These are phyloP conservation scores for Cercospora nicotianae DNA, from an alignment of 2,329 filamentous ascomycete species.

Conservation along the genomic window DNA sequence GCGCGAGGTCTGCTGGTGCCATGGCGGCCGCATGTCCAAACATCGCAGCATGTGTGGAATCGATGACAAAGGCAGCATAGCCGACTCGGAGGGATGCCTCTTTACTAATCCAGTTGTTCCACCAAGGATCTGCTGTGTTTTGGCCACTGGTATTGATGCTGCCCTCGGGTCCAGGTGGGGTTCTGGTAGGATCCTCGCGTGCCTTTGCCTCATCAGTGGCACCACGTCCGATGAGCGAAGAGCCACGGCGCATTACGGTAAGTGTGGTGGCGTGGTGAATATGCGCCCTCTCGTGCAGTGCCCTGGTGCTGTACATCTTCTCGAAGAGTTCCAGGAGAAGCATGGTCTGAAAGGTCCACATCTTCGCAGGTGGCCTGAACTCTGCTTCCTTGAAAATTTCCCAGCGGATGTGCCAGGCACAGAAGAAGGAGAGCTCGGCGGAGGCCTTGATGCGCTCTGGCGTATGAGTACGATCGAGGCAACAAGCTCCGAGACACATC, in stretches of 20 bases:
- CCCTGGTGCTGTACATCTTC: slow-evolving; percentile 94
- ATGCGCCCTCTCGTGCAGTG: slow-evolving; percentile 89
- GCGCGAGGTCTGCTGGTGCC: slow-evolving; percentile 92
- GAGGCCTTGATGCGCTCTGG: slow-evolving; percentile 71
- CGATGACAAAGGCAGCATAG: slow-evolving; percentile 91
- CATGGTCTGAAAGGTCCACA: slow-evolving; percentile 94
- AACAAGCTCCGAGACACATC: slow-evolving; percentile 89
- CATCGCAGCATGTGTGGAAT: slow-evolving; percentile 96
- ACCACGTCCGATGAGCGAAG: slow-evolving; percentile 83
- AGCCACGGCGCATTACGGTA: slow-evolving; percentile 89
- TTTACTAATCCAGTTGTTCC: slow-evolving; percentile 93
- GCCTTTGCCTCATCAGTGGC: slow-evolving; percentile 84
- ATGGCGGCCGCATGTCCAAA: slow-evolving; percentile 96
- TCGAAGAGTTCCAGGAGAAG: slow-evolving; percentile 90
- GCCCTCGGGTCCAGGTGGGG: slow-evolving; percentile 49
- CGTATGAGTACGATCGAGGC: slow-evolving; percentile 79
- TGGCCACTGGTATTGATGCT: slow-evolving; percentile 46
- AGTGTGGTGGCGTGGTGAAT: slow-evolving; percentile 96
- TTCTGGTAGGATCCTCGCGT: slow-evolving; percentile 55
- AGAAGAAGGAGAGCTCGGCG: slow-evolving; percentile 82
- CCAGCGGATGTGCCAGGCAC: slow-evolving; percentile 93
- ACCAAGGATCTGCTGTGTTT: slow-evolving; percentile 82
- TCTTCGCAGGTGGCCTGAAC: slow-evolving; percentile 85
- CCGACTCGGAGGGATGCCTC: slow-evolving; percentile 87
- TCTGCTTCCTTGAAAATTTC: slow-evolving; percentile 90